Conservation (phyloP, 768 basidiomycete genomes). For the Glaciozyma martinii region DNA sequence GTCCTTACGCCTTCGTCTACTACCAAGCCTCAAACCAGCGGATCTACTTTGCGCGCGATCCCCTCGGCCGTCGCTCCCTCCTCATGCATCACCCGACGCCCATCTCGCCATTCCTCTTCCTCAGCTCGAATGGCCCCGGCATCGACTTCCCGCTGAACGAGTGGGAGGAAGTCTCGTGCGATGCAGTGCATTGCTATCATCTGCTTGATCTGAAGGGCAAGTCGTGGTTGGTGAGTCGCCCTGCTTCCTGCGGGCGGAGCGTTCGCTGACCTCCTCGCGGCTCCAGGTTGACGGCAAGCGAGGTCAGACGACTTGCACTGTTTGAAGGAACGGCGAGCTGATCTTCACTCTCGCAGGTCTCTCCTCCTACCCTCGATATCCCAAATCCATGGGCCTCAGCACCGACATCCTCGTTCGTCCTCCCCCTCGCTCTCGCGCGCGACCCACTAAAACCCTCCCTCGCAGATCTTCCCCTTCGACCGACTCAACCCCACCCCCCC, state of each 20-base stretch:
- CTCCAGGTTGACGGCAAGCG: not conserved
- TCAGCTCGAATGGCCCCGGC: conserved; percentile 60
- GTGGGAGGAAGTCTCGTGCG: conserved; percentile 18
- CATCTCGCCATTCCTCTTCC: conserved; percentile 49
- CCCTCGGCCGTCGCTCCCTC: conserved; percentile 76
- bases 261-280: not conserved
- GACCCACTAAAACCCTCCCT: not conserved
- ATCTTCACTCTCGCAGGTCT: not conserved
- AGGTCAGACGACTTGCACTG: not conserved
- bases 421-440: accelerated
- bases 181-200: conserved; percentile 9
- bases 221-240: conserved; percentile 2
- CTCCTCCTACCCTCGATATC: conserved; percentile 4
- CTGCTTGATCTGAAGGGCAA: conserved; percentile 3
- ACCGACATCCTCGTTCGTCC: conserved; percentile 10
- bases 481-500: conserved; percentile 34
- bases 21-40: conserved; percentile 47
- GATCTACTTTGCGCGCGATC: conserved; percentile 70
- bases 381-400: not conserved
- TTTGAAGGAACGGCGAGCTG: too few relatives aligned
- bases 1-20: conserved; percentile 79
- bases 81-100: conserved; percentile 56
- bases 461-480: conserved; percentile 29
- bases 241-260: too few relatives aligned
- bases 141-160: conserved; percentile 53